Conservation (phyloP, 495 filamentous ascomycete species). For the Neurospora sublineolata region DNA sequence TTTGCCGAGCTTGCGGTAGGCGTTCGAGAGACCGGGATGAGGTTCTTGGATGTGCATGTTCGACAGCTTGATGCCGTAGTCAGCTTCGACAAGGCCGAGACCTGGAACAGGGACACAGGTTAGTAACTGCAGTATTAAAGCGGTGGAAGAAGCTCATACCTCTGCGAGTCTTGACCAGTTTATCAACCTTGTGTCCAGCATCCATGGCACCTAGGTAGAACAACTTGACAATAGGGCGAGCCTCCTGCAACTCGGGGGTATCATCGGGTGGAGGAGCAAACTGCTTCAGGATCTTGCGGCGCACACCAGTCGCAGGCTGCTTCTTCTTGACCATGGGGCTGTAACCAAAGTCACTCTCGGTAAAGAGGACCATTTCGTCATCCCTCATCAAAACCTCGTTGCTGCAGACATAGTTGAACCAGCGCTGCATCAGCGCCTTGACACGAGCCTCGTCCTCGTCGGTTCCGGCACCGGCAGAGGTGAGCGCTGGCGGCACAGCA, state of each 20-base stretch:
- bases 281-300: constrained; percentile 92
- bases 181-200: constrained; percentile 86
- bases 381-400: constrained; percentile 91
- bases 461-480: constrained; percentile 88
- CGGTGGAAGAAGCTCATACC: constrained; percentile 41
- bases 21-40: constrained; percentile 73
- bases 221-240: constrained; percentile 81
- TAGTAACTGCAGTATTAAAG: not conserved
- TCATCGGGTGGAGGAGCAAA: constrained; percentile 97
- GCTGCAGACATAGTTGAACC: constrained; percentile 83
- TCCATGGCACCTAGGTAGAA: constrained; percentile 97
- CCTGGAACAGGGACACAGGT: constrained; percentile 35
- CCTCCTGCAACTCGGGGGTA: constrained; percentile 83
- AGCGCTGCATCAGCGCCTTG: constrained; percentile 80
- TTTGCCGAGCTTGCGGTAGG: constrained; percentile 91
- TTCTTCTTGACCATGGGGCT: constrained; percentile 90
- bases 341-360: constrained; percentile 97
- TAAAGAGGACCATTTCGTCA: constrained; percentile 92
- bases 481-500: constrained; percentile 82
- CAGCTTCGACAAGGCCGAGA: constrained; percentile 83
- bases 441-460: constrained; percentile 91
- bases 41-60: constrained; percentile 79
- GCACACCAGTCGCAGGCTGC: constrained; percentile 92
- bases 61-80: constrained; percentile 81
- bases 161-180: constrained; percentile 81